A percentile compares a stretch with the other conserved stretches of the same genome.
These are phyloP conservation scores for Hypsizygus ulmarius DNA, from an alignment of 1,284 basidiomycete species.

Conservation along the genomic window DNA sequence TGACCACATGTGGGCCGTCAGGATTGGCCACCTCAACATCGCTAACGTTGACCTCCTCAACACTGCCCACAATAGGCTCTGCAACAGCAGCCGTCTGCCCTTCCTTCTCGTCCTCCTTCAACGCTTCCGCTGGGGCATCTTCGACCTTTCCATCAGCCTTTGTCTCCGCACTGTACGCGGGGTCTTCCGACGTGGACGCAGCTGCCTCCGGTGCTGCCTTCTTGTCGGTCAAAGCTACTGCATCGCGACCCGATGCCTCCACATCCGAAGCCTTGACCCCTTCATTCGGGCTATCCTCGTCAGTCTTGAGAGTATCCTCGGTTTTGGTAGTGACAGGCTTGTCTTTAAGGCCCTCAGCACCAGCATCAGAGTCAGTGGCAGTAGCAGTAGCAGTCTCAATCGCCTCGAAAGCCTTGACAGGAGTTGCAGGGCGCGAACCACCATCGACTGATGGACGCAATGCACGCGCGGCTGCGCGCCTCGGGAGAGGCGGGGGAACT, in stretches of 20 bases:
- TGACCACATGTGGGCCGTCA: neutral
- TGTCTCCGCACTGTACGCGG: no score
- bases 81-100: neutral
- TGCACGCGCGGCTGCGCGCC: conserved; percentile 46
- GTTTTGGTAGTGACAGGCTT: neutral
- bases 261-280: neutral
- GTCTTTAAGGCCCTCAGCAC: neutral
- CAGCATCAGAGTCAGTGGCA: conserved; percentile 4
- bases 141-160: no score
- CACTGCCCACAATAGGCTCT: neutral
- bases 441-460: conserved; percentile 21
- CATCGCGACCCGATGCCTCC: neutral
- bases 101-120: neutral
- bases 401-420: conserved; percentile 10
- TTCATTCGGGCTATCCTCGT: neutral
- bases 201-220: neutral
- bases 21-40: neutral
- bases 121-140: neutral
- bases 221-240: neutral
- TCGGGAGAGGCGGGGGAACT: conserved; percentile 54
- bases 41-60: neutral
- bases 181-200: no score
- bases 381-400: conserved; percentile 7
- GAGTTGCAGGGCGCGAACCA: conserved; percentile 21
- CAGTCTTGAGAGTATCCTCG: neutral